Evolutionary conservation across 805 yeast species (phyloP), one percentile per base, ranked within the genome.

Genomic region (Grigorovia transvaalensis): DNA sequence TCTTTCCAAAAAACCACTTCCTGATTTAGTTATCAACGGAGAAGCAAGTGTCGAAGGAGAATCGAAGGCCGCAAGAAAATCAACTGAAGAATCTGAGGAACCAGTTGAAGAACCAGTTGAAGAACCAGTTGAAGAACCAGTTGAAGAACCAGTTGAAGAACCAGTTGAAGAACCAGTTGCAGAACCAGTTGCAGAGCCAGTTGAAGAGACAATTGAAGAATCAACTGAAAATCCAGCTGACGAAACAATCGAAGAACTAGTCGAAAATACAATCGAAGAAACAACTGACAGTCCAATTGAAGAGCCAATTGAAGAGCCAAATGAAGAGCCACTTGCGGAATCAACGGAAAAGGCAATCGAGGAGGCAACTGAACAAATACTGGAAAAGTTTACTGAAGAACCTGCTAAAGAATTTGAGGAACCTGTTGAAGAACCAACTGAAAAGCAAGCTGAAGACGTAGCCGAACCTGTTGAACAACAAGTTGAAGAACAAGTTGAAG

Each of bases 251-350:
- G 48, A 46, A 35, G 43, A 33, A 46, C 42, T 43, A 30, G 43
- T n/a, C n/a, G 44, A 42, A 40, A 19, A 13, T 7, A 5, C 27
- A n/a, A 17, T 15, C 11, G 29, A 46, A 20, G 49, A 47, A 42
- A 5, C 49, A 18, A 8, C 15, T 47, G 9, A 23, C 1, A 15
- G 15, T 18, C 19, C 54, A 6, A 29, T 47, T 17, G 59, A 44
- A 47, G 54, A 53, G 23, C 44, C 44, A 33, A 46, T 23, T n/a
- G 57, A 46, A 42, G 50, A 46, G 30, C 51, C 52, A 33, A 52
- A 29, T 52, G 50, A 59, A 56, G 48, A 56, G 49, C 45, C 12
- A 71, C 70, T 50, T n/a, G 59, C 41, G 50, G 56, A 52, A 55
- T 49, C 57, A 51, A 46, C 15, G 19, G 59, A 45, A 51, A 53